phyloP scores from a whole-genome alignment of 2,329 filamentous ascomycete species.

The Elsinoe batatas region DNA sequence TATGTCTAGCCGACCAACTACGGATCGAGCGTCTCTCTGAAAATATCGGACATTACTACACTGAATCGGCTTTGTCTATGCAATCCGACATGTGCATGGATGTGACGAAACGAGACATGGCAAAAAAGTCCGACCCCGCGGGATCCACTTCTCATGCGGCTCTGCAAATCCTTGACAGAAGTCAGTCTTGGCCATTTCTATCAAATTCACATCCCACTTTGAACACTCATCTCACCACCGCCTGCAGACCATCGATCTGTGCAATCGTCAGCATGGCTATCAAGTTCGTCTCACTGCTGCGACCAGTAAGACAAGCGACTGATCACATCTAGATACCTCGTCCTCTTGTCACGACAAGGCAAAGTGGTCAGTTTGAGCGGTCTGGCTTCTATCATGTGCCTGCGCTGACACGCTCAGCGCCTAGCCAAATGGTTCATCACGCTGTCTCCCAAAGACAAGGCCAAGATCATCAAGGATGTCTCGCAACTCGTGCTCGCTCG shows the following conservation, averaged over 20 bases:
- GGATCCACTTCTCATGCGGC: not conserved
- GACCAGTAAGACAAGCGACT: constrained; percentile 4
- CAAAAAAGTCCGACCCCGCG: constrained; percentile 2
- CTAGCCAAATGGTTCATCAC: constrained; percentile 99
- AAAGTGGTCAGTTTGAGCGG: constrained; percentile 71
- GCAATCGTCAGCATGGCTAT: constrained; percentile 39
- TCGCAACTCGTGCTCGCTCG: constrained; percentile 92
- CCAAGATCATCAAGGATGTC: constrained; percentile 99
- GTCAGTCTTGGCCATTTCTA: not conserved
- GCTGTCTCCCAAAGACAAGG: constrained; percentile 93
- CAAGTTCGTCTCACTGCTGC: constrained; percentile 35
- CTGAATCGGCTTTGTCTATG: not conserved
- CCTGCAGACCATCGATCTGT: not conserved
- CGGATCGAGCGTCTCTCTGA: not conserved
- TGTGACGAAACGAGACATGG: not conserved
- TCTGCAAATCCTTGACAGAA: constrained; percentile 1
- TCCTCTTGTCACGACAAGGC: constrained; percentile 93
- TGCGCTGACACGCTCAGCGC: constrained; percentile 50
- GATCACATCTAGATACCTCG: constrained; percentile 64
- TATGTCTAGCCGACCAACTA: not conserved
- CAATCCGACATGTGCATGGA: not conserved
- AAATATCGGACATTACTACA: not conserved
- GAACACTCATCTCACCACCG: not conserved
- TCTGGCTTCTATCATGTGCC: constrained; percentile 13
- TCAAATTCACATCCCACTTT: constrained; percentile 9